Percentiles rank a stretch among this genome's conserved stretches.
These are phyloP conservation scores for Prunus kanzakura DNA, from an alignment of 306 rosid genomes.

Conservation along the genomic window DNA sequence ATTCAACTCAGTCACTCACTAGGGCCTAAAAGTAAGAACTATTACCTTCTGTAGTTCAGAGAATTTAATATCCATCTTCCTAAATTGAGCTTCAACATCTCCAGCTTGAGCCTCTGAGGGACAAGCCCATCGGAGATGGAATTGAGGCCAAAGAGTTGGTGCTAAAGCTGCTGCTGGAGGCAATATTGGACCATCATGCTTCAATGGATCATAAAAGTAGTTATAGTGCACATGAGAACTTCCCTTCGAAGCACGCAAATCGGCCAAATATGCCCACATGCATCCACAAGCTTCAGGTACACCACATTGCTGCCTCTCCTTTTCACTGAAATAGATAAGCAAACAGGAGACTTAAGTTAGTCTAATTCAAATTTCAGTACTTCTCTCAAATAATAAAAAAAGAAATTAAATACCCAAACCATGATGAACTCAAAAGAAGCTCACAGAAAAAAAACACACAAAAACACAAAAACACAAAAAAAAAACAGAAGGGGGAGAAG, in stretches of 20 bases:
- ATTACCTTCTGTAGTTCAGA: constrained; percentile 75
- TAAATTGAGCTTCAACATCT: constrained; percentile 68
- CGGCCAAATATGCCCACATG: constrained; percentile 82
- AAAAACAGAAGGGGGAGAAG: no score
- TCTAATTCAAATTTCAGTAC: neutral
- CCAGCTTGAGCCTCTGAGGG: constrained; percentile 78
- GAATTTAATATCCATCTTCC: constrained; percentile 54
- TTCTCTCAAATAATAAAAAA: neutral
- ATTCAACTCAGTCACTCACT: no score
- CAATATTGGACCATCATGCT: constrained; percentile 52
- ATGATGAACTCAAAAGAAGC: neutral
- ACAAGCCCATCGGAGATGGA: constrained; percentile 95
- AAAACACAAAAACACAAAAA: no score
- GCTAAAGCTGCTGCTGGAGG: constrained; percentile 98
- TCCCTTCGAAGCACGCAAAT: constrained; percentile 64
- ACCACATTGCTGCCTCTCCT: constrained; percentile 71
- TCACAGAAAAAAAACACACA: neutral
- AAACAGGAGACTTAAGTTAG: constrained; percentile 25
- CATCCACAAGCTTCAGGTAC: constrained; percentile 87
- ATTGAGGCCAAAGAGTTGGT: constrained; percentile 93
- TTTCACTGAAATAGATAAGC: constrained; percentile 58
- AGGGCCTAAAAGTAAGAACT: neutral
- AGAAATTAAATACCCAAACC: neutral
- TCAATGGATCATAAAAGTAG: constrained; percentile 70
- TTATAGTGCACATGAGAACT: constrained; percentile 72